These are phyloP conservation scores for Selaginella moellendorffii DNA, from an alignment of 75 land plant species.

Conservation along the genomic window DNA sequence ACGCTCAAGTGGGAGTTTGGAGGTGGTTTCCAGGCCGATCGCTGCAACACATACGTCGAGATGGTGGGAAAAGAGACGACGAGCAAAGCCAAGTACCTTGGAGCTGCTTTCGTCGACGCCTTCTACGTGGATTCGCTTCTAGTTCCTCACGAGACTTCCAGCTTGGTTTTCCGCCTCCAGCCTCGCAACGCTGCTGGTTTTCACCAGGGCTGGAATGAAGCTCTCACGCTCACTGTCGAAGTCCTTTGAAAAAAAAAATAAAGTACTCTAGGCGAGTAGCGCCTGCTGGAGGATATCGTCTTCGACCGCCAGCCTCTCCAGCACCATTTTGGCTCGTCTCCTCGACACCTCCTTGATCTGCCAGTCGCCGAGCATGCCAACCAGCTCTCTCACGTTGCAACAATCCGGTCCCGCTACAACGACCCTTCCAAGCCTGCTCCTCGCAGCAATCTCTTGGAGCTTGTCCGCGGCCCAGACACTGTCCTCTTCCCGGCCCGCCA, in stretches of 20 bases:
- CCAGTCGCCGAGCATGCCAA: neutral
- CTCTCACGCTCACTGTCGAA: neutral
- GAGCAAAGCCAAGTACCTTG: conserved; percentile 29
- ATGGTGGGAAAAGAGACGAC: conserved; percentile 11
- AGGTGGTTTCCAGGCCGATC: neutral
- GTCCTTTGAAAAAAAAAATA: too few species aligned
- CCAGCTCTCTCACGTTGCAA: neutral
- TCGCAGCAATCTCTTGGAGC: neutral
- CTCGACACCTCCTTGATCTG: neutral
- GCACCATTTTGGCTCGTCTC: neutral
- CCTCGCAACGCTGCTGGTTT: conserved; percentile 6
- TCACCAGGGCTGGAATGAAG: neutral
- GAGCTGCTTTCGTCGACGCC: conserved; percentile 41
- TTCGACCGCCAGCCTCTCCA: neutral
- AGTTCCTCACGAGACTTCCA: conserved; percentile 20
- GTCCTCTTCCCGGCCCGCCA: neutral
- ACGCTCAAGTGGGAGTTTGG: conserved; percentile 40
- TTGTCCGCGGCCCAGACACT: neutral
- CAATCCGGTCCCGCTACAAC: neutral
- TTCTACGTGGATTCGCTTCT: conserved; percentile 40
- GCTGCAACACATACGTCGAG: conserved; percentile 38
- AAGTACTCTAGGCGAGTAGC: neutral
- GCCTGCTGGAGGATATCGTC: neutral
- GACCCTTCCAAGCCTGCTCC: neutral
- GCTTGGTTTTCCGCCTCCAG: conserved; percentile 36